Evolutionary conservation across 495 filamentous ascomycete species (phyloP), one percentile per base, ranked within the genome.

Genomic region (Parathielavia hyrcaniae): DNA sequence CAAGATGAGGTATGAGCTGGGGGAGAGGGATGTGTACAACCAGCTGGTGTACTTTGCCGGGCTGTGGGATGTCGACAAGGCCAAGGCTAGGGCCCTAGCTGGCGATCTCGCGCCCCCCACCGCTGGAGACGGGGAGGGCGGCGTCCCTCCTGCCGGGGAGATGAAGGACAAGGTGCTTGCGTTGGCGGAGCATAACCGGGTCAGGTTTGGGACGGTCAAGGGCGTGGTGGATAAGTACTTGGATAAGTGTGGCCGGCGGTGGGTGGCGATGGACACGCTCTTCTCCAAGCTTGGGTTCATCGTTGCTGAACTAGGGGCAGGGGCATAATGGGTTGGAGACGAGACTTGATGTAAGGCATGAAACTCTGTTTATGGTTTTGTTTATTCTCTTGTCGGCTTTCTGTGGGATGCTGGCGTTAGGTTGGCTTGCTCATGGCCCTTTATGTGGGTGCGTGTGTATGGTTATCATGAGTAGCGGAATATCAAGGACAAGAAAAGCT

Each of bases 181-280:
- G 36, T 77, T 97, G 62, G 89, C 82, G 30, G 87, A 88, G 66
- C 83, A 87, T 69, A 97, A 97, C 69, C 75, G 86, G 34, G 76
- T 75, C 36, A 71, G 90, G 64, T 97, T 97, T 69, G 81, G 65
- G 17, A 89, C 87, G 9, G 74, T 91, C 47, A 85, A 80, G 73
- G 80, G 78, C 1, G 84, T 88, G n/a, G 90, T 95, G 12, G 89
- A 90, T 58, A 84, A 72, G 67, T 95, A 97, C 75, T 71, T 98
- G 71, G 89, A 89, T 68, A 93, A 90, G 78, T 96, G 90, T 77
- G 93, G 95, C 36, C 78, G 91, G 69, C 87, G 88, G 73, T 97
- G 90, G 90, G 93, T 98, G 54, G 88, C 88, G 57, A 98, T 97
- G 93, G 90, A 92, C 72, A 83, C 77, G 67, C 75, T 98, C 58